Conservation (phyloP, 2,329 filamentous ascomycete genomes). For the Hirsutella rhossiliensis region DNA sequence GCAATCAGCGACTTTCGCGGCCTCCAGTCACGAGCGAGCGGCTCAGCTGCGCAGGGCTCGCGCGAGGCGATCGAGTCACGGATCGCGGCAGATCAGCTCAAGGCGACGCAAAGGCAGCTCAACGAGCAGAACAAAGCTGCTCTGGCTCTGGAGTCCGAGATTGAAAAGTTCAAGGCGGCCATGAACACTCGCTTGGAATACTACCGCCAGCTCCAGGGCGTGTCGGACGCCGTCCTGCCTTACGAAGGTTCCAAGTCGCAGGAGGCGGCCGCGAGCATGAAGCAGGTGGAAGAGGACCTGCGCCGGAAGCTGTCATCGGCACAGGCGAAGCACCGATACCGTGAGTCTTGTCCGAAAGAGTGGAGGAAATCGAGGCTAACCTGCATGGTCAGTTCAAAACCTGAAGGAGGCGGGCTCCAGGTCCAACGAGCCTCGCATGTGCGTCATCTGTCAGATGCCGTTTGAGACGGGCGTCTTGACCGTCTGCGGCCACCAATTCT, state of each 20-base stretch:
- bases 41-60: conserved; percentile 11
- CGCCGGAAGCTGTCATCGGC: conserved; percentile 46
- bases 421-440: conserved; percentile 54
- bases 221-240: conserved; percentile 78
- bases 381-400: conserved; percentile 30
- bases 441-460: conserved; percentile 70
- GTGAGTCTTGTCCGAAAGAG: conserved; percentile 22
- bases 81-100: conserved; percentile 53
- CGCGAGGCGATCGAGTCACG: conserved; percentile 55
- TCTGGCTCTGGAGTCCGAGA: conserved; percentile 49
- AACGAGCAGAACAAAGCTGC: conserved; percentile 37
- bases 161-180: conserved; percentile 61
- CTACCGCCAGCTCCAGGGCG: conserved; percentile 77
- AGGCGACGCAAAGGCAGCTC: conserved; percentile 42
- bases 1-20: conserved; percentile 59
- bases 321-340: conserved; percentile 65
- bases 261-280: conserved; percentile 22
- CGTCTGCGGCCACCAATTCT: conserved; percentile 84
- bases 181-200: conserved; percentile 85
- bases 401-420: conserved; percentile 47
- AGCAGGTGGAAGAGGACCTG: conserved; percentile 25
- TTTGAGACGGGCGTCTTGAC: conserved; percentile 77
- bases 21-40: conserved; percentile 35
- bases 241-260: conserved; percentile 55
- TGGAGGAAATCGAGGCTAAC: not conserved